Evolutionary conservation across 257 asterid species (phyloP), one percentile per base, ranked within the genome.

Genomic region (Solanum gracilifrons): DNA sequence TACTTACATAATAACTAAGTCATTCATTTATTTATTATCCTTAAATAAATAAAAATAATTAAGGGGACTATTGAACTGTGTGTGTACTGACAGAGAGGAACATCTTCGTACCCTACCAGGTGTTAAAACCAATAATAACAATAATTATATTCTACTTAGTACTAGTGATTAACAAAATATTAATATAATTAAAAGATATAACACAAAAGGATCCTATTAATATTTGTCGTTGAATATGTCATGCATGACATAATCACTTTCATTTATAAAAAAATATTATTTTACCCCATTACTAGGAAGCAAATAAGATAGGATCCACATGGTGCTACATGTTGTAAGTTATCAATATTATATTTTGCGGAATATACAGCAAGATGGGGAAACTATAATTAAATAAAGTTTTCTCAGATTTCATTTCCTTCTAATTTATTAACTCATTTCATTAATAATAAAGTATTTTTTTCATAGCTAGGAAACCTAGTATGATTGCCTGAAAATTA

Each of bases 231-330:
- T 80, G 85, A 46, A 27, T 27, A 90, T 89, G 93, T 92, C 94
- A 92, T 89, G 93, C 90, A 43, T 91, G 94, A 92, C 86, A 92
- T 87, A 89, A 87, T 87, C 80, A 55, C 9, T 87, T 87, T 48
- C 20, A 80, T 29, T 79, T 43, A 80, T 80, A 80, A 55, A 80
- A 41, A 3, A 41, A 10, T 46, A 36, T 12, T 39, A 43, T 41
- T 48, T 41, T 41, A 33, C 87, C 51, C 43, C 32, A 36, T 72
- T 80, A 74, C 60, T 37, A 20, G 82, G 87, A 37, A 86, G 83
- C 43, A 86, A 87, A 41, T 71, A 58, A 72, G 73, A 31, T 36
- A 86, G 58, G 35, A 46, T 64, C 86, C 90, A 92, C 89, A 43
- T 87, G 89, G 87, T 20, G 68, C 3, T 79, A 37, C 36, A 39